Percentiles rank a stretch among this genome's conserved stretches.
These are phyloP conservation scores for Gomphus bonarii DNA, from an alignment of 1,284 basidiomycete genomes.

Conservation along the genomic window DNA sequence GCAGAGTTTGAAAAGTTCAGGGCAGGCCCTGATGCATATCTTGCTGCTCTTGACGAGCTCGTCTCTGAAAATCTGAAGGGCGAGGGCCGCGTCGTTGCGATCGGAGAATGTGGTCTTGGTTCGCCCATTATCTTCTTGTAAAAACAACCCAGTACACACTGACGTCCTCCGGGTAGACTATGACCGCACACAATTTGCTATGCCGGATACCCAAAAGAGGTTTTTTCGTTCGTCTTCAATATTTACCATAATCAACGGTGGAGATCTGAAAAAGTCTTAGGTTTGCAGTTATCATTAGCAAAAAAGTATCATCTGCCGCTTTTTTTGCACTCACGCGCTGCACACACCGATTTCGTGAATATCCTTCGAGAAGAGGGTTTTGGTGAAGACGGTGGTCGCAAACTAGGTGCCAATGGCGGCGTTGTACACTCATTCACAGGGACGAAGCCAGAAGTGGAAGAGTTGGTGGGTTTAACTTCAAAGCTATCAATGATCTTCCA, in stretches of 20 bases:
- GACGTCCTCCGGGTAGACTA: constrained; percentile 46
- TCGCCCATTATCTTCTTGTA: constrained; percentile 12
- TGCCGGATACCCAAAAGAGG: constrained; percentile 50
- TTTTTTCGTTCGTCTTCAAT: constrained; percentile 46
- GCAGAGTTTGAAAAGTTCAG: constrained; percentile 58
- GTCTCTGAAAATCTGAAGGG: constrained; percentile 46
- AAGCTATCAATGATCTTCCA: neutral
- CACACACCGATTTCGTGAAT: constrained; percentile 61
- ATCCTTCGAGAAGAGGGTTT: constrained; percentile 63
- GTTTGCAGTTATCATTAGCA: constrained; percentile 57
- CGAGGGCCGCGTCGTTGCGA: constrained; percentile 54
- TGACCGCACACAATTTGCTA: constrained; percentile 68
- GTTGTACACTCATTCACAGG: constrained; percentile 89
- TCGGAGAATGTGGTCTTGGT: constrained; percentile 87
- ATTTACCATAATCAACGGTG: neutral
- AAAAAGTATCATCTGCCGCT: constrained; percentile 68
- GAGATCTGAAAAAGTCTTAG: constrained; percentile 20
- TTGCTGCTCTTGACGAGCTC: constrained; percentile 48
- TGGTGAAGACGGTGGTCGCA: constrained; percentile 43
- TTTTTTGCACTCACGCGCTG: constrained; percentile 78
- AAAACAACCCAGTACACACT: too few relatives aligned
- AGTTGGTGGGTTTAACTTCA: constrained; percentile 43
- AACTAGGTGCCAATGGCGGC: constrained; percentile 51
- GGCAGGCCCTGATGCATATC: constrained; percentile 55
- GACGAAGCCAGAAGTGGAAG: constrained; percentile 49